A percentile compares a stretch with the other conserved stretches of the same genome.
These are phyloP conservation scores for Pseudocercospora eumusae DNA, from an alignment of 2,329 filamentous ascomycete species.

Conservation along the genomic window DNA sequence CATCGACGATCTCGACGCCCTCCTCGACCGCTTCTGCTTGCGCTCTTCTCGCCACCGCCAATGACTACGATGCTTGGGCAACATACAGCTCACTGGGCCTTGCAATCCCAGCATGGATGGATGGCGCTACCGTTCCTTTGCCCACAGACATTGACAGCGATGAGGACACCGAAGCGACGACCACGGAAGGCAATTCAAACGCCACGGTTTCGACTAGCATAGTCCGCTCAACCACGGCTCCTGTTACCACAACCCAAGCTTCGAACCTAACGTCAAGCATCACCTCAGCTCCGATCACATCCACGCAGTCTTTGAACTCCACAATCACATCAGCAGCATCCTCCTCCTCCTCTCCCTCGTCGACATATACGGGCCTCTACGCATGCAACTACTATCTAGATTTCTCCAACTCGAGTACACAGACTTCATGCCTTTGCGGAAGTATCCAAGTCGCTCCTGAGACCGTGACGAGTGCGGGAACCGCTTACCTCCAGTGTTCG, in stretches of 20 bases:
- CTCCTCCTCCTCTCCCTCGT: too few species aligned
- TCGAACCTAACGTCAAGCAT: not conserved
- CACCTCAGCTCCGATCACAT: not conserved
- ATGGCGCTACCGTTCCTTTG: constrained; percentile 9
- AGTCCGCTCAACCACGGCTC: not conserved
- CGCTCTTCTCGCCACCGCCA: not conserved
- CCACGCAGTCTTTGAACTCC: not conserved
- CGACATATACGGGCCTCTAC: not conserved
- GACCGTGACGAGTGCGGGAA: not conserved
- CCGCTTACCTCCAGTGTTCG: constrained; percentile 7
- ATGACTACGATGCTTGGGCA: constrained; percentile 15
- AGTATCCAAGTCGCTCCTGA: not conserved
- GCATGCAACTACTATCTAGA: constrained; percentile 6
- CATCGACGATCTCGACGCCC: constrained; percentile 10
- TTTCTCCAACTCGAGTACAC: not conserved
- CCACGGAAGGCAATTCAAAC: not conserved
- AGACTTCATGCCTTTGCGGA: constrained; percentile 3
- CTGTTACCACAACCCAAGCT: not conserved
- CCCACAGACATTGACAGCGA: not conserved
- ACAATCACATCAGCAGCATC: constrained; percentile 6
- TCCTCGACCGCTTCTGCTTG: constrained; percentile 11
- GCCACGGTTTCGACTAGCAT: not conserved
- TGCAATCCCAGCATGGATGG: constrained; percentile 14
- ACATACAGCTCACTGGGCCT: constrained; percentile 17
- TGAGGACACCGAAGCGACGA: not conserved